Evolutionary conservation across 257 asterid species (phyloP).

Genomic region (Primulina eburnea): DNA sequence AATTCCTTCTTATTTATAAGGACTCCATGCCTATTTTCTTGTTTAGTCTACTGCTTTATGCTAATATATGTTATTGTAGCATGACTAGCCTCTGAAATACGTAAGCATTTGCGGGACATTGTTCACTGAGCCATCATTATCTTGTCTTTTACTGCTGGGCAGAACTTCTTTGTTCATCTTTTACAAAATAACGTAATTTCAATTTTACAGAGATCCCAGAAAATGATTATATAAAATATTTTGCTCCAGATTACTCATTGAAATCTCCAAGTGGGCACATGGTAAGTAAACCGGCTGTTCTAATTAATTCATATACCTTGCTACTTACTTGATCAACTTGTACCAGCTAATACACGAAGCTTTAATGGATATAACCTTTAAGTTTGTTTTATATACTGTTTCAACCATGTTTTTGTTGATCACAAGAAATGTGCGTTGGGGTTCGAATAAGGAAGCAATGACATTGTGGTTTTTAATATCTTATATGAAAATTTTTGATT

Average conservation of each 20-base stretch:
- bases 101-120: not conserved
- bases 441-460: slow-evolving; percentile 16
- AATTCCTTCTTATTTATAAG: not conserved
- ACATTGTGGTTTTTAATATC: slow-evolving; percentile 10
- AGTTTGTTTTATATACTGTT: slow-evolving; percentile 16
- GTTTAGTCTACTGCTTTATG: not conserved
- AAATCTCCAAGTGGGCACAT: slow-evolving; percentile 70
- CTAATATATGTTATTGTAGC: not conserved
- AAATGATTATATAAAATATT: slow-evolving; percentile 81
- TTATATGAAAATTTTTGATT: slow-evolving; percentile 28
- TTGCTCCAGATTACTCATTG: slow-evolving; percentile 82
- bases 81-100: not conserved
- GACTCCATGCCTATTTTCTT: not conserved
- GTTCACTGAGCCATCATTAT: slow-evolving; percentile 1
- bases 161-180: slow-evolving; percentile 7
- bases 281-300: slow-evolving; percentile 42
- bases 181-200: slow-evolving; percentile 5
- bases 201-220: slow-evolving; percentile 86
- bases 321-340: slow-evolving; percentile 18
- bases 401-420: slow-evolving; percentile 3
- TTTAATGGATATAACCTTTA: slow-evolving; percentile 5
- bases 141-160: slow-evolving; percentile 11
- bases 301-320: slow-evolving; percentile 20
- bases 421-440: not conserved
- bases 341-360: slow-evolving; percentile 17